Evolutionary conservation across 345 rosid genomes (phyloP).

Genomic region (Eucalyptus cladocalyx): DNA sequence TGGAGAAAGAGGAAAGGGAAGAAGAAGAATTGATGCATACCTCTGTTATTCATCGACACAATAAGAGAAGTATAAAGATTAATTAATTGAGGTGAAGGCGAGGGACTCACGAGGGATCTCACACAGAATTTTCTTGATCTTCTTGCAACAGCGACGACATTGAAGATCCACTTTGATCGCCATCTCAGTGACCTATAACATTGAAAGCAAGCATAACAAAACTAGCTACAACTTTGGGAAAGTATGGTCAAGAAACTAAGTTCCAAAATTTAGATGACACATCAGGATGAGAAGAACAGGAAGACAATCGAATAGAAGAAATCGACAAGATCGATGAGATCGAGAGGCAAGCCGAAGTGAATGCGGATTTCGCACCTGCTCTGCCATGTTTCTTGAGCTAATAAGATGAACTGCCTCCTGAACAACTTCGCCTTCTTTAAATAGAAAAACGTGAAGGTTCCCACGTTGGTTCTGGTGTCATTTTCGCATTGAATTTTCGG

Average conservation of each 20-base stretch:
- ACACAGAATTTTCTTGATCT: constrained; percentile 63
- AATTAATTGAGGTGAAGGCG: not conserved
- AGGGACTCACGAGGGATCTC: constrained; percentile 46
- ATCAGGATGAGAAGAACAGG: not conserved
- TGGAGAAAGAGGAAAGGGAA: not conserved
- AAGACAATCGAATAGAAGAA: not conserved
- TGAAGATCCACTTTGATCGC: not conserved
- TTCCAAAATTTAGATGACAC: not conserved
- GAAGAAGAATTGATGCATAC: not conserved
- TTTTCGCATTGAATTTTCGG: too few relatives aligned
- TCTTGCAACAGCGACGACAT: constrained; percentile 1
- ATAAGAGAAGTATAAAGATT: not conserved
- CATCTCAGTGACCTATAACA: not conserved
- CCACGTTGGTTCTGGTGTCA: not conserved
- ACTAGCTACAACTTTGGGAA: not conserved
- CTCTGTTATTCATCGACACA: not conserved
- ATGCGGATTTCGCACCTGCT: not conserved
- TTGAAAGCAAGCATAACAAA: not conserved
- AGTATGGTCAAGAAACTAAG: not conserved
- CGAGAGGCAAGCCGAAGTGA: not conserved
- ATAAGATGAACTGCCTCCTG: not conserved
- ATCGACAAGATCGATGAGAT: not conserved
- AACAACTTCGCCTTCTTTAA: not conserved
- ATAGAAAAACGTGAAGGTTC: not conserved
- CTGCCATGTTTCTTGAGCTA: not conserved